A percentile compares a stretch with the other conserved stretches of the same genome.
These are phyloP conservation scores for Mucor racemosus DNA, from an alignment of 371 early-diverging fungal genomes.

Conservation along the genomic window DNA sequence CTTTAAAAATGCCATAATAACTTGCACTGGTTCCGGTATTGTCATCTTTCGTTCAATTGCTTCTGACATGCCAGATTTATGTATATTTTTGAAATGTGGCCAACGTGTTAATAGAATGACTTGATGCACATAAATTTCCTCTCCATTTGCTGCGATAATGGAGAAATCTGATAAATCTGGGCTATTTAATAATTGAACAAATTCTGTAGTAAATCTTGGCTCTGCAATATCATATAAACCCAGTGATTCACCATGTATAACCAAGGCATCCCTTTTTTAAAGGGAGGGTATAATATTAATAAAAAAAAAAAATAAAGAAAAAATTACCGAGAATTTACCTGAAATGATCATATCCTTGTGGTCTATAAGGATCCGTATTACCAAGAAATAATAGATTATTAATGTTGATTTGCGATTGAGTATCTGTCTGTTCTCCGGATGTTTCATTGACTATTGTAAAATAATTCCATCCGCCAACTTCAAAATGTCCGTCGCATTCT, in stretches of 20 bases:
- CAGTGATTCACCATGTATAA: constrained; percentile 59
- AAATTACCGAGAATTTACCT: constrained; percentile 34
- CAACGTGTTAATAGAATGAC: constrained; percentile 68
- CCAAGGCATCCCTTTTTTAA: constrained; percentile 48
- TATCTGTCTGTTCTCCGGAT: constrained; percentile 13
- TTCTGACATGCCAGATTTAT: constrained; percentile 66
- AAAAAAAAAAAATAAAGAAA: constrained; percentile 10
- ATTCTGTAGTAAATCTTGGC: constrained; percentile 47
- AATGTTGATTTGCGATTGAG: constrained; percentile 20
- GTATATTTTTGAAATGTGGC: constrained; percentile 63
- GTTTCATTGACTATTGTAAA: constrained; percentile 52
- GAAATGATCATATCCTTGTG: constrained; percentile 64
- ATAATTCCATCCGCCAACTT: constrained; percentile 67
- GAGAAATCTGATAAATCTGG: constrained; percentile 65
- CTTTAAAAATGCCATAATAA: constrained; percentile 59
- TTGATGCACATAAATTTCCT: constrained; percentile 61
- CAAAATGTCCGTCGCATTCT: constrained; percentile 58
- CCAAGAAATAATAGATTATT: constrained; percentile 53
- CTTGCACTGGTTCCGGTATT: constrained; percentile 59
- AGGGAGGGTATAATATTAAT: not conserved
- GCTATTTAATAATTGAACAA: constrained; percentile 52
- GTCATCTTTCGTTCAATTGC: constrained; percentile 49
- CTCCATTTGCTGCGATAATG: constrained; percentile 44
- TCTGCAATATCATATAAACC: constrained; percentile 61
- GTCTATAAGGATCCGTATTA: constrained; percentile 56